These are phyloP conservation scores for Sporothrix brunneoviolacea DNA, from an alignment of 2,329 filamentous ascomycete genomes.

Conservation along the genomic window DNA sequence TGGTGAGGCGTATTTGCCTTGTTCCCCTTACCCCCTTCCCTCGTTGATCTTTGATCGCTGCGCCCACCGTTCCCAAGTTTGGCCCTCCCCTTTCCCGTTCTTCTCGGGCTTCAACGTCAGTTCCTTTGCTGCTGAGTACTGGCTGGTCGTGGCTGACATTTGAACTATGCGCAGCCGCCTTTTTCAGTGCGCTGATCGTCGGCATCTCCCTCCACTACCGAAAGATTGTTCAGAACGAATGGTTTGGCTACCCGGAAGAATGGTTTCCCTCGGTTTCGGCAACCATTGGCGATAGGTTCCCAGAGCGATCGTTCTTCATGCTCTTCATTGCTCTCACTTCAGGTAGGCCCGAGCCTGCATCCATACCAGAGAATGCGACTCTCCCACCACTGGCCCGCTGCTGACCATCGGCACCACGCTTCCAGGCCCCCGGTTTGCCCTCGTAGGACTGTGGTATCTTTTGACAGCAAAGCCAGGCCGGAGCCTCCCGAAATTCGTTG, in stretches of 20 bases:
- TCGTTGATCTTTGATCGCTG: too few relatives aligned
- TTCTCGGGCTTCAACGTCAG: not conserved
- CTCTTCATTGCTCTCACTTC: constrained; percentile 96
- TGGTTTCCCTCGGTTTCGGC: constrained; percentile 96
- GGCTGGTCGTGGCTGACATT: not conserved
- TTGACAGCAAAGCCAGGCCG: constrained; percentile 71
- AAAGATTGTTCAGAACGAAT: constrained; percentile 97
- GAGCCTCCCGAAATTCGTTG: constrained; percentile 73
- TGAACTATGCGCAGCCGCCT: constrained; percentile 55
- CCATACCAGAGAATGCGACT: too few relatives aligned
- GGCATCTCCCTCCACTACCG: constrained; percentile 80
- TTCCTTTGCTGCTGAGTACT: not conserved
- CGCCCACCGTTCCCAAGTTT: too few relatives aligned
- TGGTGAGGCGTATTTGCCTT: too few relatives aligned
- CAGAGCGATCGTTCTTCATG: constrained; percentile 94
- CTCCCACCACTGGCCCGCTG: not conserved
- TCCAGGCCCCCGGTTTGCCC: constrained; percentile 76
- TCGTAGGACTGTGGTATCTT: constrained; percentile 88
- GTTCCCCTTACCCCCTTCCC: too few relatives aligned
- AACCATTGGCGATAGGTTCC: constrained; percentile 95
- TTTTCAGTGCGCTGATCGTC: constrained; percentile 76
- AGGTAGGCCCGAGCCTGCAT: constrained; percentile 41
- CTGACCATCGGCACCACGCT: not conserved
- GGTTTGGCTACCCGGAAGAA: constrained; percentile 88
- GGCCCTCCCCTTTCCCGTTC: not conserved